These are phyloP conservation scores for Gymnopus androsaceus DNA, from an alignment of 1,284 basidiomycete species.

Conservation along the genomic window DNA sequence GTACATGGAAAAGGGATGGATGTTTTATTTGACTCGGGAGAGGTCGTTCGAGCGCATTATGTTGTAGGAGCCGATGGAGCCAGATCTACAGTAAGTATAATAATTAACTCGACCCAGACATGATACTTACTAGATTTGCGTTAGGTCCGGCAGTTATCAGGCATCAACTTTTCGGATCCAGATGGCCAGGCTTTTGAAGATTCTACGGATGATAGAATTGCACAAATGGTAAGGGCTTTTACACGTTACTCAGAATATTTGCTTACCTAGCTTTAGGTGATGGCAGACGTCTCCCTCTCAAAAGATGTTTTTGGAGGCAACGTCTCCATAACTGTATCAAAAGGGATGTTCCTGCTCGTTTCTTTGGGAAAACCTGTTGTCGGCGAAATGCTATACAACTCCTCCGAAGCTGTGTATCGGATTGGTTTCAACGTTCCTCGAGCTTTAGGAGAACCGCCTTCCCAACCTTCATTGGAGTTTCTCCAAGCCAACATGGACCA, in stretches of 20 bases:
- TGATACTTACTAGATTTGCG: not conserved
- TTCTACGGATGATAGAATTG: conserved; percentile 25
- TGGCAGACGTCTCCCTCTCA: conserved; percentile 38
- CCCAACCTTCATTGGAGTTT: conserved; percentile 31
- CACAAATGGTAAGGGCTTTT: conserved; percentile 32
- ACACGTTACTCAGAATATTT: too few species aligned
- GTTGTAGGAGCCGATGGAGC: conserved; percentile 60
- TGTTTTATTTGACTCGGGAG: conserved; percentile 55
- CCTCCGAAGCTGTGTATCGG: conserved; percentile 26
- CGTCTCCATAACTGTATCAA: conserved; percentile 16
- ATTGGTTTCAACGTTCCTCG: conserved; percentile 30
- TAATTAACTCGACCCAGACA: too few species aligned
- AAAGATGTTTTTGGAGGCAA: conserved; percentile 17
- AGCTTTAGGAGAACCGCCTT: conserved; percentile 31
- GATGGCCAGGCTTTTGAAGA: conserved; percentile 23
- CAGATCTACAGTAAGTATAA: conserved; percentile 45
- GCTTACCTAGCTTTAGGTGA: too few species aligned
- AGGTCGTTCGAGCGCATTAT: conserved; percentile 47
- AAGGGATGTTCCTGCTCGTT: conserved; percentile 27
- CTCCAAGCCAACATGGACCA: conserved; percentile 35
- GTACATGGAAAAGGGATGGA: conserved; percentile 33
- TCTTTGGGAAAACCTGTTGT: conserved; percentile 24
- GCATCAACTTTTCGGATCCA: conserved; percentile 29
- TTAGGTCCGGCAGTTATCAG: conserved; percentile 35
- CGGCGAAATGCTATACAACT: not conserved